Evolutionary conservation across 2,329 filamentous ascomycete genomes (phyloP), one percentile per base, ranked within the genome.

Genomic region (Lecanicillium sp.): DNA sequence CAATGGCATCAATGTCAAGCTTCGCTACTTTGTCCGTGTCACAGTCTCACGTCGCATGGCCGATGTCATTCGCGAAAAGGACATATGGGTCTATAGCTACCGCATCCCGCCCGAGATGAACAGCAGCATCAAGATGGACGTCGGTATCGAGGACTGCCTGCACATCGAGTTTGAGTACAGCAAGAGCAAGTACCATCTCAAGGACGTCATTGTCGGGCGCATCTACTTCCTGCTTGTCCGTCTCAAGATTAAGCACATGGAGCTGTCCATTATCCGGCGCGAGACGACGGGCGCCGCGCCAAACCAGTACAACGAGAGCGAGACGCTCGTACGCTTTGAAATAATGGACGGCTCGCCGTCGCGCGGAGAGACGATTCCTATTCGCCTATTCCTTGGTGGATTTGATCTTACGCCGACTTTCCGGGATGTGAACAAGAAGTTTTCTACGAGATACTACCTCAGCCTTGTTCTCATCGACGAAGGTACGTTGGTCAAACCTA

Each of bases 261-360:
- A 98, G 68, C 68, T 98, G 46, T 95, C 87, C 49, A 98, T 98
- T 54, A 98, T 98, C 60, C 78, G 94, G 49, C 74, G 94, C 51
- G 92, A 98, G 67, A 98, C 92, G 3, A 98, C 92, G 1, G 92
- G 94, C 40, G 87, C 88, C 5, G 87, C 92, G 16, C 92, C 92
- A 6, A 98, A 98, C 60, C 94, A 98, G 64, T 98, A 98, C 67
- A 98, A 98, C 59, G 94, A 98, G 70, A 96, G 89, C 64, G 92
- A 98, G 67, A 98, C 92, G 3, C 67, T 98, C 51, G 92, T 98
- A 41, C 80, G 94, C 48, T 98, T 98, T 53, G 92, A 98, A 83
- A 98, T 98, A 57, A 98, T 98, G 92, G 92, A 98, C 59, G 92
- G 92, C 43, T 96, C 90, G n/a, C 92, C 92, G 25, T 95, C 89